These are phyloP conservation scores for Pseudogymnoascus sp. DNA, from an alignment of 2,329 filamentous ascomycete genomes.

Conservation along the genomic window DNA sequence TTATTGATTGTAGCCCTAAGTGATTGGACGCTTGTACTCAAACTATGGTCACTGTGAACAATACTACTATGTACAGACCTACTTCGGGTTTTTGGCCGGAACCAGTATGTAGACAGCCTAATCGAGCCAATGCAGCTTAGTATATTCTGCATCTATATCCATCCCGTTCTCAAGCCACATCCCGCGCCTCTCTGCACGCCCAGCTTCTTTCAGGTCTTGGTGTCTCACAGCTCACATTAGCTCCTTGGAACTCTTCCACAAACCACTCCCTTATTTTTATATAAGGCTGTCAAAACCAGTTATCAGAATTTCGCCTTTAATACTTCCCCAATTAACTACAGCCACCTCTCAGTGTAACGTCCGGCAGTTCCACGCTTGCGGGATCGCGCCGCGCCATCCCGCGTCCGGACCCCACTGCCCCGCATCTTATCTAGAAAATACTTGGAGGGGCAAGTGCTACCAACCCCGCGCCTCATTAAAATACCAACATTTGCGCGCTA, in stretches of 20 bases:
- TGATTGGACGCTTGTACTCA: neutral
- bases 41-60: neutral
- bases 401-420: neutral
- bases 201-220: neutral
- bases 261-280: neutral
- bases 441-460: neutral
- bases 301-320: neutral
- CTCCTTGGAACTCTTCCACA: neutral
- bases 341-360: neutral
- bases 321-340: neutral
- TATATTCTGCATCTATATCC: neutral
- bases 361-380: neutral
- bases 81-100: neutral
- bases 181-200: neutral
- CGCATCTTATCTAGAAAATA: neutral
- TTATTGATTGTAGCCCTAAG: neutral
- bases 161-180: neutral
- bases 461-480: neutral
- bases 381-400: conserved; percentile 5
- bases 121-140: neutral
- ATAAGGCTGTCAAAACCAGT: neutral
- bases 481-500: neutral
- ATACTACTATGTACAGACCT: neutral
- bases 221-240: neutral
- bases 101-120: neutral